Base-by-base conservation (phyloP, 1,284 basidiomycete genomes). In the Ceratobasidium papillatum region DNA sequence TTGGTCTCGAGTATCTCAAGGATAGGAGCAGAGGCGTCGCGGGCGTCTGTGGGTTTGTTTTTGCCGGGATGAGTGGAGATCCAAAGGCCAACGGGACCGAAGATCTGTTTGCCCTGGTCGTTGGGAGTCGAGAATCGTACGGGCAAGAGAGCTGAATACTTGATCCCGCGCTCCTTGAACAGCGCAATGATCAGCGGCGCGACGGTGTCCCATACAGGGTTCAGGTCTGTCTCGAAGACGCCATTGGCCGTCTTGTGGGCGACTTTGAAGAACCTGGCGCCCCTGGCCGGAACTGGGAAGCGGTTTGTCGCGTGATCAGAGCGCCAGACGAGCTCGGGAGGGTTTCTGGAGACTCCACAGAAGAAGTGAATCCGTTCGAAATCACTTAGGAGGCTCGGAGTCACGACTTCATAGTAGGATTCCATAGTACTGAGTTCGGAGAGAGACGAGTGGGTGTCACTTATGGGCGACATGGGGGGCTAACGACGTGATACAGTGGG, bases 201-300 rank as follows among this genome's bases (percentile, higher is more conserved):
- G 41, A 80, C 78, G 45, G 32, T 76, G 68, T 78, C 38, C 80
- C 80, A 81, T 47, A 80, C 79, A 3, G 5, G n/a, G 75, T 79
- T 80, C 72, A 81, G 78, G 19, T 78, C 77, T 72, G 79, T 81
- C 66, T 79, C 78, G 79, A 83, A 82, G 76, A 84, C 82, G 7
- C 83, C 83, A 58, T 82, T 77, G 74, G 78, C 80, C 75, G 82
- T 82, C 80, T 85, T 84, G 74, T 14, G 56, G 74, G 82, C 82
- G 78, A 82, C 66, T 12, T 79, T 68, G 75, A 74, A 22, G 17
- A 34, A 56, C n/a, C n/a, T n/a, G n/a, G n/a, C n/a, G n/a, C n/a
- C n/a, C n/a, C n/a, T n/a, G n/a, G n/a, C n/a, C n/a, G n/a, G n/a
- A n/a, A n/a, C n/a, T n/a, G n/a, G n/a, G n/a, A n/a, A n/a, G n/a